Conservation (phyloP, 1,139 yeast genomes). For the Kluyveromyces sp. region DNA sequence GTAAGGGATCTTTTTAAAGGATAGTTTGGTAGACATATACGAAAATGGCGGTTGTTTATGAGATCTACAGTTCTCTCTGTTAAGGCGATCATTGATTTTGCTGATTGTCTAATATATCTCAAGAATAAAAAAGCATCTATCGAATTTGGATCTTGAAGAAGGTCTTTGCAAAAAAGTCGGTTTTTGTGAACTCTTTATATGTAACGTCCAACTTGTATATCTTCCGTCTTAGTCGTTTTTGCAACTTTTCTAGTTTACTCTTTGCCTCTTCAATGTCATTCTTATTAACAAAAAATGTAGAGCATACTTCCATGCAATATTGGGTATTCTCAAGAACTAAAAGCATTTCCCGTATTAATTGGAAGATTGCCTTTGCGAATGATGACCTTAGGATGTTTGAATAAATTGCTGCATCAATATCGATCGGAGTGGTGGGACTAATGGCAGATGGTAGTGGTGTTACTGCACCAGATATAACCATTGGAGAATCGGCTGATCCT, state of each 20-base stretch:
- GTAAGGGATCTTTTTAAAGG: slow-evolving; percentile 36
- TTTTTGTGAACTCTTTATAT: slow-evolving; percentile 30
- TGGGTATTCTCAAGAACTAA: slow-evolving; percentile 23
- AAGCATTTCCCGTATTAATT: slow-evolving; percentile 29
- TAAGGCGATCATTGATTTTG: slow-evolving; percentile 27
- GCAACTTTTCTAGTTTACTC: slow-evolving; percentile 12
- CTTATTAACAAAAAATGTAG: slow-evolving; percentile 6
- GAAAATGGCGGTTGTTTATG: slow-evolving; percentile 27
- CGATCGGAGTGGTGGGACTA: slow-evolving; percentile 7
- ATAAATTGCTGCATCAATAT: slow-evolving; percentile 17
- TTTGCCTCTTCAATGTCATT: slow-evolving; percentile 6
- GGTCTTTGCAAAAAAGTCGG: slow-evolving; percentile 29
- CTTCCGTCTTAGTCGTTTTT: slow-evolving; percentile 18
- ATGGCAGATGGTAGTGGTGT: slow-evolving; percentile 23
- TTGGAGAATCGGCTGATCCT: slow-evolving; percentile 8
- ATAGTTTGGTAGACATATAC: slow-evolving; percentile 32
- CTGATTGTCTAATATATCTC: slow-evolving; percentile 33
- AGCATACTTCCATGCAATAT: slow-evolving; percentile 12
- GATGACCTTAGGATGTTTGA: slow-evolving; percentile 27
- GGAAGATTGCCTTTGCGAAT: slow-evolving; percentile 27
- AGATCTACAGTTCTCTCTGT: slow-evolving; percentile 16
- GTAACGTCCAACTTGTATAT: slow-evolving; percentile 29
- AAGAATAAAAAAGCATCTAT: slow-evolving; percentile 32
- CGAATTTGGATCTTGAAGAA: slow-evolving; percentile 29
- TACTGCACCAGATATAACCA: slow-evolving; percentile 18